Conservation (phyloP, 345 rosid genomes). For the Corymbia maculata region DNA sequence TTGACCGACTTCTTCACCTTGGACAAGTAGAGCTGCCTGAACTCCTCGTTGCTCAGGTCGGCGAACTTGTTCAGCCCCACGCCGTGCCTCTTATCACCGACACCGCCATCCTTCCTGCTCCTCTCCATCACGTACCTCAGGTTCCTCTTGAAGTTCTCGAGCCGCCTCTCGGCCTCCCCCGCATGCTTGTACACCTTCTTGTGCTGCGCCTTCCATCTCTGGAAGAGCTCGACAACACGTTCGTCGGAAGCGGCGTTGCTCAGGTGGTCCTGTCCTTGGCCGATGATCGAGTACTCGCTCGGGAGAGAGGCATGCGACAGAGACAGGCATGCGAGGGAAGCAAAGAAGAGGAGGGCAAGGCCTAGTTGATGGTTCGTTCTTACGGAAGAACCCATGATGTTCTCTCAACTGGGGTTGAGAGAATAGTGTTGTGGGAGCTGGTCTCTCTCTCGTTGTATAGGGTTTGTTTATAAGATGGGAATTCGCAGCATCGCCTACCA, state of each 20-base stretch:
- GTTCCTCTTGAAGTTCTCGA: slow-evolving; percentile 28
- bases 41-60: slow-evolving; percentile 62
- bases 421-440: not conserved
- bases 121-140: slow-evolving; percentile 34
- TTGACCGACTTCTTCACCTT: slow-evolving; percentile 31
- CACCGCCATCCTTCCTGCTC: not conserved
- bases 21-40: slow-evolving; percentile 22
- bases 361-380: not conserved
- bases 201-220: slow-evolving; percentile 37
- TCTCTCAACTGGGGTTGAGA: not conserved
- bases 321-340: slow-evolving; percentile 11
- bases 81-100: not conserved
- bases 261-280: not conserved
- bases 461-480: not conserved
- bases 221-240: slow-evolving; percentile 24
- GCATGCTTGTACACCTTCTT: slow-evolving; percentile 25
- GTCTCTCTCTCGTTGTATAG: not conserved
- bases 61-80: slow-evolving; percentile 65
- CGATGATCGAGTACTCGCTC: slow-evolving; percentile 34
- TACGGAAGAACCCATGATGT: not conserved
- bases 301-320: slow-evolving; percentile 8
- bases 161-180: slow-evolving; percentile 30
- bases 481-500: not conserved
- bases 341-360: slow-evolving; percentile 11
- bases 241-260: slow-evolving; percentile 23